Evolutionary conservation across 805 yeast genomes (phyloP), one percentile per base, ranked within the genome.

Genomic region (Phaffomyces thermotolerans): DNA sequence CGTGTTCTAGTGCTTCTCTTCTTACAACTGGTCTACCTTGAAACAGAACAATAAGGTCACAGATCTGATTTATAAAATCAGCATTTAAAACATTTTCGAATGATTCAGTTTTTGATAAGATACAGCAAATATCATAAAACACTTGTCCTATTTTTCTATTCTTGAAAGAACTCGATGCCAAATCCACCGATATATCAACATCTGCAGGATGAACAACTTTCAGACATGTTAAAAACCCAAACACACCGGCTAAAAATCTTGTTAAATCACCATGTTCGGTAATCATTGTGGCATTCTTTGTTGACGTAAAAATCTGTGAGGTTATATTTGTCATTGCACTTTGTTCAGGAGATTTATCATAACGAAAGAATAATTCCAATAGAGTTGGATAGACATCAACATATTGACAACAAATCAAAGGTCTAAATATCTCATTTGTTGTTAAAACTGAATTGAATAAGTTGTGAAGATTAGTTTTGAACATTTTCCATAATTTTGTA

Each of bases 251-350:
- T 44, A 84, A 62, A 44, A 84, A 73, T 39, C 79, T 69, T 2
- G 79, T 68, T 18, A 83, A 63, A 48, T 81, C 86, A 8, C 87
- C 87, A 52, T 79, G 84, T 27, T 68, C 62, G 7, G 79, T 71
- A 23, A 85, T 75, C 24, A 77, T 65, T 0, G 80, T 76, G 3
- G 93, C 82, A 51, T 81, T 80, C 0, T 83, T 68, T 0, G 91
- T 85, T 31, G 89, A 79, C 0, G 95, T 85, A 58, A 86, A 86
- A 5, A 88, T 63, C 61, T 88, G 96, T 0, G 93, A 78, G 0
- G 95, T 81, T 6, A 88, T 58, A 18, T 78, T 72, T 14, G 81
- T 71, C 72, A 87, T 73, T n/a, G 82, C 69, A 29, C 85, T 84
- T 50, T 72, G 66, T 51, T 88, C 95, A 0, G 95, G 91, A 49